These are phyloP conservation scores for Asclepias syriaca DNA, from an alignment of 257 asterid genomes.

Conservation along the genomic window DNA sequence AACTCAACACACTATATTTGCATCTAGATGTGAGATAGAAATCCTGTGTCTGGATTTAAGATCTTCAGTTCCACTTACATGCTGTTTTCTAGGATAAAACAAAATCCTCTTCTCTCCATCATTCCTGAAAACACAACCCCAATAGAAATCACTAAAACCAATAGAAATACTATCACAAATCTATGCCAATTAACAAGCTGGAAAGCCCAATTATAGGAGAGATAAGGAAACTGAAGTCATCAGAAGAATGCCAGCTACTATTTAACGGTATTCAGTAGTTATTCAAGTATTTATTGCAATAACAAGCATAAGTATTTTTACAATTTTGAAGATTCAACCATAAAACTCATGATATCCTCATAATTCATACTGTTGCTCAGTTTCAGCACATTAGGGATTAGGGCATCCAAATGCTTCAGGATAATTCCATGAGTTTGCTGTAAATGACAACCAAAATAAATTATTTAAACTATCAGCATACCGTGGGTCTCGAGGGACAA, in stretches of 20 bases:
- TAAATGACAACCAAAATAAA: conserved; percentile 17
- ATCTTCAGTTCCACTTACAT: conserved; percentile 47
- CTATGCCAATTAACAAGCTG: background rate
- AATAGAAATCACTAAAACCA: background rate
- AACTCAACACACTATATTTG: background rate
- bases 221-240: background rate
- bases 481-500: conserved; percentile 78
- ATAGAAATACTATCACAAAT: background rate
- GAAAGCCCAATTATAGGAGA: background rate
- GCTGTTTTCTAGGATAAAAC: conserved; percentile 76
- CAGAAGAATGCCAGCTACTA: background rate
- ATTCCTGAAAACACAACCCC: conserved; percentile 47
- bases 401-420: background rate
- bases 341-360: background rate
- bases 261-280: background rate
- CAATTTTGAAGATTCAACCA: background rate
- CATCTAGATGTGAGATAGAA: background rate
- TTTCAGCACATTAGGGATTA: background rate
- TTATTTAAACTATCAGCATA: conserved; percentile 30
- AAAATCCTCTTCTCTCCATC: conserved; percentile 53
- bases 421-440: background rate
- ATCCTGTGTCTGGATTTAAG: conserved; percentile 6
- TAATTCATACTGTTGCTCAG: conserved; percentile 1
- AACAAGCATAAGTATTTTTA: background rate
- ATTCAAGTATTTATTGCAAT: background rate